Evolutionary conservation across 257 asterid species (phyloP).

Genomic region (Anisodus tanguticus): DNA sequence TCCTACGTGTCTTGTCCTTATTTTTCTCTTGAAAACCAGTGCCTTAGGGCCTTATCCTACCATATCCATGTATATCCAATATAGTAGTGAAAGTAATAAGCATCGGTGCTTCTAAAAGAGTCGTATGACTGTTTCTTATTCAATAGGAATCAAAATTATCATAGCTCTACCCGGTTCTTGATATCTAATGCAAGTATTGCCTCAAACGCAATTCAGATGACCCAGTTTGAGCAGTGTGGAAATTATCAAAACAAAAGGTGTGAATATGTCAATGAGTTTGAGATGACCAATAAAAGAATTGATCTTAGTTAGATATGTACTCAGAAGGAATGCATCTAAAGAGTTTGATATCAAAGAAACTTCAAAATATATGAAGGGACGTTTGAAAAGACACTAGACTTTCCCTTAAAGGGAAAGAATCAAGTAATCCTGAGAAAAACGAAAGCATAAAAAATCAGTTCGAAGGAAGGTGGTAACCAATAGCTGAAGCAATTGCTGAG

Average conservation of each 20-base stretch:
- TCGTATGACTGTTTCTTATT: not conserved
- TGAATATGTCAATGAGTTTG: not conserved
- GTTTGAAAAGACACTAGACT: not conserved
- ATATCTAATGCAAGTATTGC: slow-evolving; percentile 1
- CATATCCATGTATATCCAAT: not conserved
- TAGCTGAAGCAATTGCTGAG: not conserved
- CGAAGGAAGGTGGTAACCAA: not conserved
- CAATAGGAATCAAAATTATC: not conserved
- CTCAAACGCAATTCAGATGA: not conserved
- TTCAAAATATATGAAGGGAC: slow-evolving; percentile 7
- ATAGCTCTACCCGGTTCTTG: not conserved
- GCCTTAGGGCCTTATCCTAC: not conserved
- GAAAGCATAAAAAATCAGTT: not conserved
- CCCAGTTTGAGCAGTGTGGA: not conserved
- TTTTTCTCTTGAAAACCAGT: not conserved
- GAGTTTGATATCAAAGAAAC: not conserved
- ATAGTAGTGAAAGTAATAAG: not conserved
- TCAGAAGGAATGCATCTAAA: not conserved
- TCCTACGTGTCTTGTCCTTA: not conserved
- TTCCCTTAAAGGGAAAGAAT: not conserved
- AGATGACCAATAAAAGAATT: slow-evolving; percentile 2
- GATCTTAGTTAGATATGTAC: not conserved
- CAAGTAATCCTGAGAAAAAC: not conserved
- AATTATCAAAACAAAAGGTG: not conserved
- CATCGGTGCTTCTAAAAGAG: not conserved